Evolutionary conservation across 2,329 filamentous ascomycete genomes (phyloP).

Genomic region (Aureobasidium sp.): DNA sequence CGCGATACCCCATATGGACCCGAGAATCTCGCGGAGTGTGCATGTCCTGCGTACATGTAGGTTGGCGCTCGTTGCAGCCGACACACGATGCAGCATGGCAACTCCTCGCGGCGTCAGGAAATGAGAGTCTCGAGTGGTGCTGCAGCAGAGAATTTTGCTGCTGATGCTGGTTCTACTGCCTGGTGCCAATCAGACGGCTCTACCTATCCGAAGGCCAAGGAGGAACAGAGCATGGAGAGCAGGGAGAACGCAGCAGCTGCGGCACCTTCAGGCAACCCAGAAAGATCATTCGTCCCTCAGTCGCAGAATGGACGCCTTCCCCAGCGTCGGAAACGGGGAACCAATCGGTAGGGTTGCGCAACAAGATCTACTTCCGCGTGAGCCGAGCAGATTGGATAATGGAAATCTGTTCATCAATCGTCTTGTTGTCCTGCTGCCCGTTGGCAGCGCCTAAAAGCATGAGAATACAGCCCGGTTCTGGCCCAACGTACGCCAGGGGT

Average conservation of each 20-base stretch:
- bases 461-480: constrained; percentile 2
- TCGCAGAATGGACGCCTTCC: neutral
- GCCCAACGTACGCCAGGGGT: constrained; percentile 12
- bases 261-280: neutral
- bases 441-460: neutral
- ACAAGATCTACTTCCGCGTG: constrained; percentile 10
- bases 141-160: constrained; percentile 5
- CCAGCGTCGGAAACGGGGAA: neutral
- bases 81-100: neutral
- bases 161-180: constrained; percentile 1
- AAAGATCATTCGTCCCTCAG: neutral
- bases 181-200: constrained; percentile 6
- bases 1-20: neutral
- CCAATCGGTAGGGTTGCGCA: constrained; percentile 13
- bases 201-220: constrained; percentile 5
- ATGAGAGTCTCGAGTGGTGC: constrained; percentile 2
- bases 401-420: constrained; percentile 8
- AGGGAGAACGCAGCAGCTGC: neutral
- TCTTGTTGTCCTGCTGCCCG: constrained; percentile 11
- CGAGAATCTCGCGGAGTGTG: neutral
- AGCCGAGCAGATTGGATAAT: constrained; percentile 11
- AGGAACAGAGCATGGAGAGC: neutral
- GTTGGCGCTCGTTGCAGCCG: neutral
- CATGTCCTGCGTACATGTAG: neutral
- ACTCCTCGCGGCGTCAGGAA: constrained; percentile 1